Base-by-base conservation (phyloP, 768 basidiomycete genomes). In the Lyophyllum decastes region DNA sequence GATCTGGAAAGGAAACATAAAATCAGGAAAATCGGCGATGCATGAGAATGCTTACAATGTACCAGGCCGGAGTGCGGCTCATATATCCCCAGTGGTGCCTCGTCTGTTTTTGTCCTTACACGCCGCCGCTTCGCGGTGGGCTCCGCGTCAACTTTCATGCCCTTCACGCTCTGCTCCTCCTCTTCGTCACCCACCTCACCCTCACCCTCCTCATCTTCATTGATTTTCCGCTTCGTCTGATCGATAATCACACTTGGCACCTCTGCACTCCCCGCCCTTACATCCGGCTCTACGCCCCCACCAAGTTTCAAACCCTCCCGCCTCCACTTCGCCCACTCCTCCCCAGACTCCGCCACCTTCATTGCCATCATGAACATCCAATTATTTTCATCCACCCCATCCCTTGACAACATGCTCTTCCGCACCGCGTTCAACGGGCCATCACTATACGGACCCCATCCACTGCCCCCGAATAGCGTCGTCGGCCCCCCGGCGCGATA, bases 401-500 rank as follows among this genome's bases (percentile, higher is more conserved):
- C 89, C n/a, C 90, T 78, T 44, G 84, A 81, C 54, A 95, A 70
- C 66, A 89, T 70, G 24, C 88, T 87, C 73, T 95, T 93, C 64
- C 91, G 82, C 57, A 94, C 91, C 0, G 89, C 88, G 61, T 90
- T 91, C 58, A 93, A 75, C 0, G 92, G 93, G 0, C 92, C 92
- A 64, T 94, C 92, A 55, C 90, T 92, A 71, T 87, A 96, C 0
- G 95, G 94, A 2, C 94, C 92, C 78, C 87, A 83, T 0, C 95
- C 95, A 16, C 80, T 80, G 0, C 83, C 83, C 17, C 92, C 95
- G 64, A 97, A 98, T 44, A 95, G 83, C 0, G 96, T 98, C 1
- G 95, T 96, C 0, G 94, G 91, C 0, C 95, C 95, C 0, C 95
- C 94, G 0, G 94, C 87, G 45, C 92, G 88, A 74, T 96, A 97